These are phyloP conservation scores for Stentor coeruleus DNA, from an alignment of 73 alveolate genomes.

Conservation along the genomic window DNA sequence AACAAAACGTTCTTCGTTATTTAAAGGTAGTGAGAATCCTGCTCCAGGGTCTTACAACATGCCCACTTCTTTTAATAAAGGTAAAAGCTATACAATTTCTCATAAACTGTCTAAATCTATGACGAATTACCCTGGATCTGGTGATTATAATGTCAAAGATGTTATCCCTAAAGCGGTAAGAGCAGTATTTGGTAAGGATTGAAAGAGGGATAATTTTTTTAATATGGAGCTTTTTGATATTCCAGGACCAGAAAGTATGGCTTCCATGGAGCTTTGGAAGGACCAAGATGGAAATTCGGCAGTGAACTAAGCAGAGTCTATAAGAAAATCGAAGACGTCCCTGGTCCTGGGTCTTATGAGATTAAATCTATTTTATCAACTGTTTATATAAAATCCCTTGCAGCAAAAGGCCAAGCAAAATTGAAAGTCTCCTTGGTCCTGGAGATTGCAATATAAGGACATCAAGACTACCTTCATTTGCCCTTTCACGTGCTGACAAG, in stretches of 20 bases:
- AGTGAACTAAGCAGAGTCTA: not conserved
- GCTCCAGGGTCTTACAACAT: not conserved
- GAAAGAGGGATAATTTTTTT: not conserved
- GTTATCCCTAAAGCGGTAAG: not conserved
- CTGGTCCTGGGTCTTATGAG: not conserved
- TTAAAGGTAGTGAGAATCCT: not conserved
- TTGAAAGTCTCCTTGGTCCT: not conserved
- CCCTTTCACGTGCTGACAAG: not conserved
- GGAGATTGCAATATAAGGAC: not conserved
- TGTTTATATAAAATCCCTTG: not conserved
- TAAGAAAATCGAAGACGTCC: not conserved
- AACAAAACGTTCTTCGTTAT: not conserved
- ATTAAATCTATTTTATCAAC: not conserved
- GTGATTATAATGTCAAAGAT: not conserved
- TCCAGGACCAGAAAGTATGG: slow-evolving; percentile 13
- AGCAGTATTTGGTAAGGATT: not conserved
- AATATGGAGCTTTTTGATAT: not conserved
- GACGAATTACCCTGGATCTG: not conserved
- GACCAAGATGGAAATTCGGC: slow-evolving; percentile 17
- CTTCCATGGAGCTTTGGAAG: not conserved
- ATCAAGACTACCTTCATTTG: not conserved
- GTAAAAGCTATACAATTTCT: not conserved
- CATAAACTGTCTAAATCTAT: not conserved
- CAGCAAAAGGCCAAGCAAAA: not conserved
- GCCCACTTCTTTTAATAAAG: not conserved